These are phyloP conservation scores for Apiotrichum akiyoshidainum DNA, from an alignment of 1,284 basidiomycete species.

Conservation along the genomic window DNA sequence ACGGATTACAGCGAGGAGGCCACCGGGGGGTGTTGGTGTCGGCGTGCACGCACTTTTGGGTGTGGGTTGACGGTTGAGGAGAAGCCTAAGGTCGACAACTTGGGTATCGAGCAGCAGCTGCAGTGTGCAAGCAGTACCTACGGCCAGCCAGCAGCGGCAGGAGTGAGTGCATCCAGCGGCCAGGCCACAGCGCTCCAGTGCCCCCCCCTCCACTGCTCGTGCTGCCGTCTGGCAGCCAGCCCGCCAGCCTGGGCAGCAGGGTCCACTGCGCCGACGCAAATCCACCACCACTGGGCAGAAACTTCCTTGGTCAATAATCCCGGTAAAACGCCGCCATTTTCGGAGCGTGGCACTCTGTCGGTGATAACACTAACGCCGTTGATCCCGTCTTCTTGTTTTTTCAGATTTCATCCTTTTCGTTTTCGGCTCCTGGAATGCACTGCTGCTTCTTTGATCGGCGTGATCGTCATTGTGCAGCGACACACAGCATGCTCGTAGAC, in stretches of 20 bases:
- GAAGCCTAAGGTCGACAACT: conserved; percentile 4
- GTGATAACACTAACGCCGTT: background rate
- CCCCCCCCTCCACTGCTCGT: too few relatives aligned
- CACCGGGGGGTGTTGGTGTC: background rate
- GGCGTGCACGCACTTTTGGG: conserved; percentile 8
- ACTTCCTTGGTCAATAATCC: background rate
- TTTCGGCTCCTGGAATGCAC: too few relatives aligned
- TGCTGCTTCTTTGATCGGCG: too few relatives aligned
- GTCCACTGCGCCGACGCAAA: too few relatives aligned
- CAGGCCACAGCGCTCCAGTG: too few relatives aligned
- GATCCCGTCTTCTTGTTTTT: background rate
- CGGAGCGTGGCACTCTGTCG: background rate
- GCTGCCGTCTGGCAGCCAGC: too few relatives aligned
- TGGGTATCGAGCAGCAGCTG: background rate
- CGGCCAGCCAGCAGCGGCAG: too few relatives aligned
- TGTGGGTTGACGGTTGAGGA: conserved; percentile 10
- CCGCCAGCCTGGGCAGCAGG: too few relatives aligned
- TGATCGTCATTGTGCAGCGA: too few relatives aligned
- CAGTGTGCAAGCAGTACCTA: background rate
- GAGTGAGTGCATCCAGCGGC: too few relatives aligned
- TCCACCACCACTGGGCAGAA: too few relatives aligned
- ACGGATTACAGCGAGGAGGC: background rate
- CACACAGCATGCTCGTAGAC: too few relatives aligned
- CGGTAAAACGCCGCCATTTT: background rate
- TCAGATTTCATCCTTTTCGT: background rate